phyloP scores from a whole-genome alignment of 2,329 filamentous ascomycete species.

The Oidium heveae region DNA sequence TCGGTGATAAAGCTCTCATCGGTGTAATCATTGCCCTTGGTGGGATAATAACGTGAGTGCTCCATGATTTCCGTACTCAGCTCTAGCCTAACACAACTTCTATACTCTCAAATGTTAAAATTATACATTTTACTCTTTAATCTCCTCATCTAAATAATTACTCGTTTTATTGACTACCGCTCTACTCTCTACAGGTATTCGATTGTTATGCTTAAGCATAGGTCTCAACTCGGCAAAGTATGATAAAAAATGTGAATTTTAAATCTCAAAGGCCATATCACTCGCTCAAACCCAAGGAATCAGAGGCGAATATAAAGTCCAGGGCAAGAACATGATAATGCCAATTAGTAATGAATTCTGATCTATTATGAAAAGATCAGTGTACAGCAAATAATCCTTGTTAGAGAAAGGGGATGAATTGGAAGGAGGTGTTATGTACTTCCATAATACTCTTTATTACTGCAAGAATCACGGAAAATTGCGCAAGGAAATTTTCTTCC shows the following conservation, averaged over 20 bases:
- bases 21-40: constrained; percentile 29
- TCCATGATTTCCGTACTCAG: no score
- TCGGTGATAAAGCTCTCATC: constrained; percentile 27
- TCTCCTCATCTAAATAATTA: neutral
- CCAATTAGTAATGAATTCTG: no score
- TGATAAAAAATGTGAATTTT: neutral
- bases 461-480: neutral
- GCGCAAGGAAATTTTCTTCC: neutral
- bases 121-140: neutral
- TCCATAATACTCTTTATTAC: neutral
- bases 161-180: neutral
- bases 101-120: neutral
- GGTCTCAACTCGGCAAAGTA: constrained; percentile 9
- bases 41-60: constrained; percentile 29
- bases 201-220: constrained; percentile 21
- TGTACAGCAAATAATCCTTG: neutral
- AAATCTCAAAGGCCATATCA: neutral
- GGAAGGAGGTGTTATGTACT: neutral
- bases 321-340: no score
- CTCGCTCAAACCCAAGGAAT: neutral
- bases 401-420: neutral
- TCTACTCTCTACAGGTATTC: constrained; percentile 18
- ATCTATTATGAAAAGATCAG: neutral
- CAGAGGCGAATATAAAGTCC: neutral
- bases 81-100: neutral